Conservation (phyloP, 345 rosid species). For the Capsella bursapastoris region DNA sequence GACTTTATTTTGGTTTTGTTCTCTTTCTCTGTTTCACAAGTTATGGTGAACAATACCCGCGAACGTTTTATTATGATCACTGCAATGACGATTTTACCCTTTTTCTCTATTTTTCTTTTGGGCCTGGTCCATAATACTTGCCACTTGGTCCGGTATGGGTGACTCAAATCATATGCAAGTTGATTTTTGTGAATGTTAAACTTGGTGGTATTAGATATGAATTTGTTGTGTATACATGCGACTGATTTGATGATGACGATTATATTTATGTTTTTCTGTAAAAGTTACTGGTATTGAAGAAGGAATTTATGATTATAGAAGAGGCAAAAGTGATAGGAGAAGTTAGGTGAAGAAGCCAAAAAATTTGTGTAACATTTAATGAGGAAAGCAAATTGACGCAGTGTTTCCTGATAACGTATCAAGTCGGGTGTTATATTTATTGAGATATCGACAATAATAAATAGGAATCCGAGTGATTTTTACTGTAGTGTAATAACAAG, state of each 20-base stretch:
- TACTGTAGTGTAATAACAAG: conserved; percentile 7
- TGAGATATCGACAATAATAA: conserved; percentile 18
- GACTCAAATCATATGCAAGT: background rate
- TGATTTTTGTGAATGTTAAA: background rate
- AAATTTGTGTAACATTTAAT: conserved; percentile 24
- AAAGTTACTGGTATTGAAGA: background rate
- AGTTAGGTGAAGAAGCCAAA: conserved; percentile 33
- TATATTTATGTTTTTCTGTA: background rate
- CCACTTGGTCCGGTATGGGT: background rate
- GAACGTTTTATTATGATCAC: too few relatives aligned
- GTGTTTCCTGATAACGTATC: conserved; percentile 36
- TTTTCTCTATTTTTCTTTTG: too few relatives aligned
- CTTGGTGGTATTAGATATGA: background rate
- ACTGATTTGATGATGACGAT: background rate
- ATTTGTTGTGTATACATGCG: background rate
- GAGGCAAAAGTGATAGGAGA: conserved; percentile 26
- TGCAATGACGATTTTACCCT: too few relatives aligned
- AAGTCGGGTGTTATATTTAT: conserved; percentile 43
- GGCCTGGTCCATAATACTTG: too few relatives aligned
- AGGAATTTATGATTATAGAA: conserved; percentile 11
- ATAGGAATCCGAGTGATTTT: background rate
- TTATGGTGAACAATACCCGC: background rate
- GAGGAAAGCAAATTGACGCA: conserved; percentile 37
- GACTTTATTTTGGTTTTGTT: background rate
- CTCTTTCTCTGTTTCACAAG: conserved; percentile 3